Base-by-base conservation (phyloP, 2,329 filamentous ascomycete species). In the Penicillium expansum region DNA sequence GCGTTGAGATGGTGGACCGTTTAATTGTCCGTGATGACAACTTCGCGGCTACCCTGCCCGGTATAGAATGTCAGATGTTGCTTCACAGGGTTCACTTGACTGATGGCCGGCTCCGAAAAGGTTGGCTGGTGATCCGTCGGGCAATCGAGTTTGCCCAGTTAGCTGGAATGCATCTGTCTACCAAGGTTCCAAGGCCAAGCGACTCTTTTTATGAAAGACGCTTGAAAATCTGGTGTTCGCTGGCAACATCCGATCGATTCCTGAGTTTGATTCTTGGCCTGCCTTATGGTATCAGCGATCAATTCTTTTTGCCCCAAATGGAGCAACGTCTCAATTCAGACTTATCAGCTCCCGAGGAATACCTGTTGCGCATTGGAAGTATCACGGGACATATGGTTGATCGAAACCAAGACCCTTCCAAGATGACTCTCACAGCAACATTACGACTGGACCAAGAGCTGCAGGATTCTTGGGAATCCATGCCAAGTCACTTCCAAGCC, bases 261-360 rank as follows among this genome's bases (percentile, higher is more conserved):
- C 64, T 83, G 6, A 80, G 80, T 24, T 65, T 83, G 18, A 71
- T 83, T n/a, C 73, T 85, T 4, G 83, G 83, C 13, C 74, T 85
- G 7, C 83, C 83, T 3, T 76, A 76, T 53, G 73, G 70, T 1
- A 67, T 77, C 16, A 61, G 72, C 0, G 72, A 75, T 29, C 53
- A 59, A 22, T 70, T 67, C 47, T 69, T 68, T 18, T 50, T 63
- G 14, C 67, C 73, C 4, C 71, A 74, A 48, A 56, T 71, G 35
- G 53, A 65, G 54, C 63, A 60, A 41, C 61, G 60, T 20, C 55
- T 67, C 48, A 61, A 61, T 32, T 53, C 50, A 43, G 56, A 60
- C 37, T 52, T 59, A 24, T 52, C 59, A 5, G 56, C 51, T 1
- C 47, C 63, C 5, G 73, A 76, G 52, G 58, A 56, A 20, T 75